Conservation (phyloP, 176 grass and related monocot genomes). For the Musa beccarii region DNA sequence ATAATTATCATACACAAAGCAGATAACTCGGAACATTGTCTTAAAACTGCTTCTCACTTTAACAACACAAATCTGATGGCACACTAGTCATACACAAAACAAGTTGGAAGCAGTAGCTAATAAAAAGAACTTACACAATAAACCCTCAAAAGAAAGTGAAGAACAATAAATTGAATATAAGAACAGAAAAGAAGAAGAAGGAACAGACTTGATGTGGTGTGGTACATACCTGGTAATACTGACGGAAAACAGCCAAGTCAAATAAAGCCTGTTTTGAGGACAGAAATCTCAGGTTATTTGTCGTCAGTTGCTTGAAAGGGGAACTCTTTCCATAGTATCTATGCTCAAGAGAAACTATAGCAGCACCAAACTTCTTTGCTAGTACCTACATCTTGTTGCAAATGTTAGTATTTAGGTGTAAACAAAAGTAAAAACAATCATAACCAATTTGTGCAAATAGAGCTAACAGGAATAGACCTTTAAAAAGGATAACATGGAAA, state of each 20-base stretch:
- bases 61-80: too few relatives aligned
- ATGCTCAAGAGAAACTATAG: constrained; percentile 86
- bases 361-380: constrained; percentile 85
- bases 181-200: background rate
- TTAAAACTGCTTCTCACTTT: background rate
- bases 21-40: background rate
- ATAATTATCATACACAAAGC: too few relatives aligned
- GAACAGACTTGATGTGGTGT: background rate
- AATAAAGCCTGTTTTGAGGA: constrained; percentile 98
- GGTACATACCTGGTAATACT: constrained; percentile 61
- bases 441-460: background rate
- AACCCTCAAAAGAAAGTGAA: background rate
- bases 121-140: background rate
- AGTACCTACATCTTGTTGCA: constrained; percentile 40
- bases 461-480: background rate
- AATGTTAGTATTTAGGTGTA: background rate
- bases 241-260: constrained; percentile 79
- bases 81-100: background rate
- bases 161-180: background rate
- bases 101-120: background rate
- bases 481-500: background rate
- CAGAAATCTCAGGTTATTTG: constrained; percentile 72
- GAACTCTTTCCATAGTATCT: constrained; percentile 95
- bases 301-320: constrained; percentile 55
- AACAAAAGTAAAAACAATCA: background rate